These are phyloP conservation scores for Phlebiopsis flavidoalba DNA, from an alignment of 768 basidiomycete species.

Conservation along the genomic window DNA sequence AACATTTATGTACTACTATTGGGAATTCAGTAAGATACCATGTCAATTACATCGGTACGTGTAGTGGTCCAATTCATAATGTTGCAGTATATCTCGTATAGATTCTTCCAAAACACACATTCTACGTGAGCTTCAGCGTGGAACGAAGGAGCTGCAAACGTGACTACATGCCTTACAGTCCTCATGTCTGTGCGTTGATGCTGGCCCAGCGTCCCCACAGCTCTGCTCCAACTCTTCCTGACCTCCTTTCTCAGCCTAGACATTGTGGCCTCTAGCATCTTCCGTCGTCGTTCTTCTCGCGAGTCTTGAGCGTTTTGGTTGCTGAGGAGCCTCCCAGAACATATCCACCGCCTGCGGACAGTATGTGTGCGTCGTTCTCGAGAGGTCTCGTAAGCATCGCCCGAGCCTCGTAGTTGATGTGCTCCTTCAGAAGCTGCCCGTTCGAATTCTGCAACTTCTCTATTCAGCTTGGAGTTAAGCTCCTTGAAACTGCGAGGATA, in stretches of 20 bases:
- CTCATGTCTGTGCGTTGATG: neutral
- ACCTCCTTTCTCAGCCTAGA: slow-evolving; percentile 54
- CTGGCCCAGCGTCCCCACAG: slow-evolving; percentile 49
- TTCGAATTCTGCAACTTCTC: slow-evolving; percentile 69
- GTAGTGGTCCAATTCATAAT: neutral
- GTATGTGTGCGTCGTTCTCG: slow-evolving; percentile 46
- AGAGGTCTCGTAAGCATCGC: slow-evolving; percentile 49
- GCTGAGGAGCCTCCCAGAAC: slow-evolving; percentile 16
- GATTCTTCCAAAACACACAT: neutral
- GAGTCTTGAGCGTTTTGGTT: slow-evolving; percentile 34
- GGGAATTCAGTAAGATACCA: neutral
- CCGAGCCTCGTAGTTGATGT: slow-evolving; percentile 41
- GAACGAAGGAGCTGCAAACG: too few relatives aligned
- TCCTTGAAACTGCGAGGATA: slow-evolving; percentile 56
- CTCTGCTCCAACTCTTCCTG: slow-evolving; percentile 68
- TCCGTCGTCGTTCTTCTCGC: slow-evolving; percentile 49
- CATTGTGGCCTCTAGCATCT: slow-evolving; percentile 57
- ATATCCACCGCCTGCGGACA: slow-evolving; percentile 4
- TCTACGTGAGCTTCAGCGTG: too few relatives aligned
- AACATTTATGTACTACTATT: neutral
- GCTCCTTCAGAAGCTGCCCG: slow-evolving; percentile 45
- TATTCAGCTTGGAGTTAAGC: slow-evolving; percentile 68
- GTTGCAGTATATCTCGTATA: neutral
- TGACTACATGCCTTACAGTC: too few relatives aligned
- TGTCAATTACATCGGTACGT: neutral